Percentiles rank a stretch among this genome's conserved stretches.
Evolutionary conservation across 2,329 filamentous ascomycete genomes (phyloP).

Genomic region (Alternaria postmessia): DNA sequence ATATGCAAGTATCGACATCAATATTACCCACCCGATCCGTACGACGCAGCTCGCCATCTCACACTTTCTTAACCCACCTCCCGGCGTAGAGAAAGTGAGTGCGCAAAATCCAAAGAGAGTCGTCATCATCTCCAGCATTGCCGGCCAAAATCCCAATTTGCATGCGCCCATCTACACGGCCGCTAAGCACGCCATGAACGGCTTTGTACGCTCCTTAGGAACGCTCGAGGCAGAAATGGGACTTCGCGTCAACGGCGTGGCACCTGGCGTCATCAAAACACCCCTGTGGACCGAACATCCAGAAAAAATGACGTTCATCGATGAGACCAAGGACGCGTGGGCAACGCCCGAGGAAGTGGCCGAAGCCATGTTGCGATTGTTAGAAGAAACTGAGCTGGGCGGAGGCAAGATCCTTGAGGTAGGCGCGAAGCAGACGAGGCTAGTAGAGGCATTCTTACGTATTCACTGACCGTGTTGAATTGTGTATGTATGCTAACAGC

Average conservation of each 20-base stretch:
- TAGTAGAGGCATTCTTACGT: conserved; percentile 54
- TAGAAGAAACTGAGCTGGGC: conserved; percentile 59
- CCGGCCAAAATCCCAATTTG: conserved; percentile 49
- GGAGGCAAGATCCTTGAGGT: conserved; percentile 64
- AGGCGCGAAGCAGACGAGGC: conserved; percentile 59
- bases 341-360: conserved; percentile 69
- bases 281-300: conserved; percentile 69
- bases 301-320: conserved; percentile 64
- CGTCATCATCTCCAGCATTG: conserved; percentile 56
- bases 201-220: conserved; percentile 60
- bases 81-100: conserved; percentile 41
- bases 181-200: conserved; percentile 56
- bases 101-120: conserved; percentile 56
- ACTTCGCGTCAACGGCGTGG: conserved; percentile 67
- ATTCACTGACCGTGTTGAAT: background rate
- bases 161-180: conserved; percentile 56
- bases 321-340: conserved; percentile 61
- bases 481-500: background rate
- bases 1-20: conserved; percentile 55
- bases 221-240: conserved; percentile 59
- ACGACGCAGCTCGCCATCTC: conserved; percentile 58
- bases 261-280: conserved; percentile 68
- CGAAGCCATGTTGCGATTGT: conserved; percentile 64
- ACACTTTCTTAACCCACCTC: conserved; percentile 51
- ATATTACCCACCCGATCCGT: conserved; percentile 59